Evolutionary conservation across 352 stramenopile species (phyloP), one percentile per base, ranked within the genome.

Genomic region (Globisporangium megalacanthum): DNA sequence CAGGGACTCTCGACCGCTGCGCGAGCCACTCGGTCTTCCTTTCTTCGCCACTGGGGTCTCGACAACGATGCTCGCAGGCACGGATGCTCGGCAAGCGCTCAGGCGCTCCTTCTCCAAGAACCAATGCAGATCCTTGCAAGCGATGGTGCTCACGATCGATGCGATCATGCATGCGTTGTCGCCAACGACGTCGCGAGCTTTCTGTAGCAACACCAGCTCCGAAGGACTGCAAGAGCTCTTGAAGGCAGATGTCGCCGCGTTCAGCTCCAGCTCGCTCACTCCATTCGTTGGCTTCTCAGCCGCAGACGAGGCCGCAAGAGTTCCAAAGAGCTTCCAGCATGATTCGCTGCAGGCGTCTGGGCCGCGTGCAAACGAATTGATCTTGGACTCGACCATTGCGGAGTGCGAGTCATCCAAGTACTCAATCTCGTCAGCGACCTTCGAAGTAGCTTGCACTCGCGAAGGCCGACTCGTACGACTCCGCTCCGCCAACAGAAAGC

Each of bases 111-210:
- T 72, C 41, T 72, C 64, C 44, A 92, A 59, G 56, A 79, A 83
- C 8, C 57, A 51, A 17, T 75, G 62, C n/a, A 92, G 62, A 17
- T 86, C 77, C 31, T 70, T 68, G 49, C 82, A 92, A 35, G 65
- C 63, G 19, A 82, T 69, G n/a, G 75, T 79, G 35, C 35, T 39
- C 35, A 8, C 35, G 2, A 8, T 39, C 35, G 35, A 13, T 8
- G 10, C 35, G 6, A 39, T 39, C 35, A 39, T 39, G 35, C 35
- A 39, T 13, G 35, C 35, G 35, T 13, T 39, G 35, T 39, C 35
- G 35, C 35, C 35, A 13, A 39, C 35, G 6, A 13, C 10, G 35
- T 13, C 6, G 6, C 35, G 35, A 8, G 10, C 10, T 13, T 39
- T 39, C 35, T 39, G 7, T 8, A 39, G 7, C 7, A 39, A 13